phyloP scores from a whole-genome alignment of 192 early-diverging fungal species.

The Coemansia sp. region DNA sequence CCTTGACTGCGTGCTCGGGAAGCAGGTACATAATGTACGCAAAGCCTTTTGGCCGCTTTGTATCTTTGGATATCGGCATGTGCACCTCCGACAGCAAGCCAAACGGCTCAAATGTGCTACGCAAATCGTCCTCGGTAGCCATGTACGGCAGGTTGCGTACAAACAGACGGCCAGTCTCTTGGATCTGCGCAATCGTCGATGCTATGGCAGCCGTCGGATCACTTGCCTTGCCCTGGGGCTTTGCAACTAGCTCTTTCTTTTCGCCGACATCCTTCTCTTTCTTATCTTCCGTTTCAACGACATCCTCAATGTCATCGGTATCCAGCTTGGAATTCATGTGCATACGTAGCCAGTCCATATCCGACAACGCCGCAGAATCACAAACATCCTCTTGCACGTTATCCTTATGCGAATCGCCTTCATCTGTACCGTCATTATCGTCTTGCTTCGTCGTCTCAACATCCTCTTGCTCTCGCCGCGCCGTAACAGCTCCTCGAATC shows the following conservation, averaged over 20 bases:
- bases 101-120: conserved; percentile 77
- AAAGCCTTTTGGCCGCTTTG: conserved; percentile 91
- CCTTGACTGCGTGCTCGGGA: conserved; percentile 92
- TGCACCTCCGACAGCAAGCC: conserved; percentile 93
- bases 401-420: background rate
- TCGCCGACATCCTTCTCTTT: background rate
- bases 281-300: conserved; percentile 7
- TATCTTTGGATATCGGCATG: conserved; percentile 89
- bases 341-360: conserved; percentile 67
- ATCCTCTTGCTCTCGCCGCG: conserved; percentile 49
- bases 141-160: conserved; percentile 91
- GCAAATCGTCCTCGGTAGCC: conserved; percentile 85
- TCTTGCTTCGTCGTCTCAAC: conserved; percentile 47
- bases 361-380: conserved; percentile 46
- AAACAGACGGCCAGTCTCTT: conserved; percentile 93
- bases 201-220: conserved; percentile 30
- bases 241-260: background rate
- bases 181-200: conserved; percentile 66
- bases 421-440: background rate
- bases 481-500: conserved; percentile 32
- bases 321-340: conserved; percentile 59
- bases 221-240: conserved; percentile 6
- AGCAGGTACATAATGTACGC: conserved; percentile 86
- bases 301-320: background rate
- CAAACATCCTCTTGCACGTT: conserved; percentile 35